phyloP scores from a whole-genome alignment of 768 basidiomycete species.

The Crassisporium funariophilum region DNA sequence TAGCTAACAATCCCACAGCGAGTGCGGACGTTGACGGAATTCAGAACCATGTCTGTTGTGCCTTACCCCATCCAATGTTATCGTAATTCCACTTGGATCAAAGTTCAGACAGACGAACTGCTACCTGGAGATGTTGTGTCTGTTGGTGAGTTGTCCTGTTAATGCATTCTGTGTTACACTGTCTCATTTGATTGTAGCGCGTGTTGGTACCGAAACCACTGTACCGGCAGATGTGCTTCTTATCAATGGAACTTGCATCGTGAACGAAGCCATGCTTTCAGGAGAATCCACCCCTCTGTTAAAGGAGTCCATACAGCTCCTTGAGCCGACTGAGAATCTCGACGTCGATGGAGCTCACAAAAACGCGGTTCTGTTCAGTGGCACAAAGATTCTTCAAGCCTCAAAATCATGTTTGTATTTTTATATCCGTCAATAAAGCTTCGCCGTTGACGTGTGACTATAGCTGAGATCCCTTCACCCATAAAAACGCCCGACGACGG shows the following conservation, averaged over 20 bases:
- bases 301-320: slow-evolving; percentile 91
- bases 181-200: slow-evolving; percentile 42
- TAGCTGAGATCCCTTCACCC: slow-evolving; percentile 40
- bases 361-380: slow-evolving; percentile 88
- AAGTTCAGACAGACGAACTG: slow-evolving; percentile 82
- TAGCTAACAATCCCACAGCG: slow-evolving; percentile 51
- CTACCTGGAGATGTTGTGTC: slow-evolving; percentile 92
- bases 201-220: slow-evolving; percentile 76
- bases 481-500: slow-evolving; percentile 86
- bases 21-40: slow-evolving; percentile 90
- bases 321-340: slow-evolving; percentile 71
- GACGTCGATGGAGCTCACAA: slow-evolving; percentile 89
- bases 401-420: slow-evolving; percentile 44
- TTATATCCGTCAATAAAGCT: not conserved
- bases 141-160: slow-evolving; percentile 46
- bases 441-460: slow-evolving; percentile 4
- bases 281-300: slow-evolving; percentile 97
- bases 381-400: slow-evolving; percentile 95
- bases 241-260: slow-evolving; percentile 90
- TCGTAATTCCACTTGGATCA: slow-evolving; percentile 79
- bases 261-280: slow-evolving; percentile 99
- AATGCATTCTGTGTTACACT: not conserved
- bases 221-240: slow-evolving; percentile 94
- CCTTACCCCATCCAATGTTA: slow-evolving; percentile 87
- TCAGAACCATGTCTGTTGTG: slow-evolving; percentile 93